phyloP scores from a whole-genome alignment of 202 grass and related monocot species.

The Bolboschoenoplectus hybrid region DNA sequence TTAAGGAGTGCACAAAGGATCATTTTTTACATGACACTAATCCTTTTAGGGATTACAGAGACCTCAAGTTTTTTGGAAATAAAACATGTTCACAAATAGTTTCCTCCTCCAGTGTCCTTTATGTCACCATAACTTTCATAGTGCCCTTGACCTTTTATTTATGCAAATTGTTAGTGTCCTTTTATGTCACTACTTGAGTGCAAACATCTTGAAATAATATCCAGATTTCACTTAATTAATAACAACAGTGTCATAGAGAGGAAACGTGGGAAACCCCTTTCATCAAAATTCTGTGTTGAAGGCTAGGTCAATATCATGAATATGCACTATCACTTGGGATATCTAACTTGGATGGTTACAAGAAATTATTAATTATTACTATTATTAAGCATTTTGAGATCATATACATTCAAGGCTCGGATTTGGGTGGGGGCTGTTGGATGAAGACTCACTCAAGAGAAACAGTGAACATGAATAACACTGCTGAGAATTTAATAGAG shows the following conservation, averaged over 20 bases:
- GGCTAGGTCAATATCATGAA: background rate
- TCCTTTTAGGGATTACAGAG: background rate
- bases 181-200: slow-evolving; percentile 2
- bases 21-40: slow-evolving; percentile 17
- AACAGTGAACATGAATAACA: background rate
- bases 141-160: background rate
- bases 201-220: background rate
- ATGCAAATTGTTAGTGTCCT: background rate
- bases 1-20: background rate
- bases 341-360: background rate
- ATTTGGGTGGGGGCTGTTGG: background rate
- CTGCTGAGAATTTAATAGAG: background rate
- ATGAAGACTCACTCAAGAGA: background rate
- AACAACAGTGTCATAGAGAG: background rate
- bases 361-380: background rate
- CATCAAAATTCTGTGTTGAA: background rate
- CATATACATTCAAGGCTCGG: background rate
- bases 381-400: background rate
- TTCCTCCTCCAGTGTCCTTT: background rate
- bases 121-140: background rate
- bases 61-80: background rate
- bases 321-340: background rate
- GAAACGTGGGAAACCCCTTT: background rate
- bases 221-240: background rate
- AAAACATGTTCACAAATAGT: background rate